Evolutionary conservation across 805 yeast genomes (phyloP).

Genomic region (Yarrowia yakushimensis): DNA sequence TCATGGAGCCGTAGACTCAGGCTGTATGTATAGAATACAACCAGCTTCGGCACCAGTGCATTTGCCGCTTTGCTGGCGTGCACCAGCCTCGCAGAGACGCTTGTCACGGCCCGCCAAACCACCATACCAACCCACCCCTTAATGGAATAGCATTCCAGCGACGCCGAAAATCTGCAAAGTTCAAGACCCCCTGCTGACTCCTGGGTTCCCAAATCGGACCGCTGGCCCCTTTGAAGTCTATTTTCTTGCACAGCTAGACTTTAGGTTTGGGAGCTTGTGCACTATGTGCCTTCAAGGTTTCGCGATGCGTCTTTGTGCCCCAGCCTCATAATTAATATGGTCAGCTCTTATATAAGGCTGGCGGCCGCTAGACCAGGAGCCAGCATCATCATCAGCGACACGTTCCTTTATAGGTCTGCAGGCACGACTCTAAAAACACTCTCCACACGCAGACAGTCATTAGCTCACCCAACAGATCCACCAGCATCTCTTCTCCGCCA

Average conservation of each 20-base stretch:
- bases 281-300: background rate
- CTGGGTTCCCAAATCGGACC: constrained; percentile 20
- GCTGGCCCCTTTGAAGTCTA: background rate
- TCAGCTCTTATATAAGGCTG: background rate
- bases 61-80: too few species aligned
- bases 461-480: background rate
- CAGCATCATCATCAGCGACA: background rate
- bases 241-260: background rate
- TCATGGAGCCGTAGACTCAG: background rate
- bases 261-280: constrained; percentile 1
- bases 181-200: constrained; percentile 21
- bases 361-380: background rate
- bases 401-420: constrained; percentile 4
- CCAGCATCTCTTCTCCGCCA: background rate
- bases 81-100: background rate
- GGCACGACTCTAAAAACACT: background rate
- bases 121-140: background rate
- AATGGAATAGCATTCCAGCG: constrained; percentile 4
- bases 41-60: too few species aligned
- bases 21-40: background rate
- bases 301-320: constrained; percentile 22
- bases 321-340: constrained; percentile 23
- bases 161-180: background rate
- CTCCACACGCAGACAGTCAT: background rate
- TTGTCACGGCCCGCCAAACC: background rate